Evolutionary conservation across 805 yeast genomes (phyloP).

Genomic region (Saccharomyces paradoxus): DNA sequence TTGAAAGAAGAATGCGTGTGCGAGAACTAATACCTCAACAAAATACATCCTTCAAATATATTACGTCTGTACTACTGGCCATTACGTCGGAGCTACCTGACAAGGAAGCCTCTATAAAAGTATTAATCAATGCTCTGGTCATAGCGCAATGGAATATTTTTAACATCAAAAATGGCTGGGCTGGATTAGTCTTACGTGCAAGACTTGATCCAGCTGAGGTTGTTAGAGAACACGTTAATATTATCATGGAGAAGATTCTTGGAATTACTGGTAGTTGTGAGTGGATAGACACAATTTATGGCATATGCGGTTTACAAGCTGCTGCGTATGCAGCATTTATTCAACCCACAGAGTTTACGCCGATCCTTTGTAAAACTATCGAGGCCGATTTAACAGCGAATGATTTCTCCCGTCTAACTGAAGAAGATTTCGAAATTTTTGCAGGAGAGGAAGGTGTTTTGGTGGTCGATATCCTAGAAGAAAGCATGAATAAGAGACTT

Average conservation of each 20-base stretch:
- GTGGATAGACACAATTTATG: constrained; percentile 22
- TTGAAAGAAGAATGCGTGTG: constrained; percentile 26
- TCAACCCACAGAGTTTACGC: constrained; percentile 48
- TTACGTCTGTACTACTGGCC: constrained; percentile 33
- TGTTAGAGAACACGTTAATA: constrained; percentile 30
- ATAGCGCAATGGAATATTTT: constrained; percentile 38
- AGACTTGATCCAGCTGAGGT: constrained; percentile 56
- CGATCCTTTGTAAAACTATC: constrained; percentile 40
- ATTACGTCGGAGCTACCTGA: constrained; percentile 30
- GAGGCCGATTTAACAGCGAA: constrained; percentile 35
- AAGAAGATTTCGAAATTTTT: constrained; percentile 55
- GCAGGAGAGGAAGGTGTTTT: constrained; percentile 58
- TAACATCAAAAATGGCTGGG: constrained; percentile 58
- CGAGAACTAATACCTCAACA: constrained; percentile 5
- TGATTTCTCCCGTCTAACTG: constrained; percentile 36
- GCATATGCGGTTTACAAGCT: constrained; percentile 44
- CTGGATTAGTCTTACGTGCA: constrained; percentile 57
- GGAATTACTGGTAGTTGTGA: constrained; percentile 13
- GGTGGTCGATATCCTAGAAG: constrained; percentile 54
- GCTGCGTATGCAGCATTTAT: constrained; percentile 48
- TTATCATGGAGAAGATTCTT: constrained; percentile 16
- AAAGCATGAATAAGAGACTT: constrained; percentile 35
- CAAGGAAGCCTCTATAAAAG: constrained; percentile 21
- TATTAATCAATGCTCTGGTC: constrained; percentile 36
- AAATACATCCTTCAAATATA: constrained; percentile 22